phyloP scores from a whole-genome alignment of 108 stramenopile species.

The Fistulifera pelliculosa region DNA sequence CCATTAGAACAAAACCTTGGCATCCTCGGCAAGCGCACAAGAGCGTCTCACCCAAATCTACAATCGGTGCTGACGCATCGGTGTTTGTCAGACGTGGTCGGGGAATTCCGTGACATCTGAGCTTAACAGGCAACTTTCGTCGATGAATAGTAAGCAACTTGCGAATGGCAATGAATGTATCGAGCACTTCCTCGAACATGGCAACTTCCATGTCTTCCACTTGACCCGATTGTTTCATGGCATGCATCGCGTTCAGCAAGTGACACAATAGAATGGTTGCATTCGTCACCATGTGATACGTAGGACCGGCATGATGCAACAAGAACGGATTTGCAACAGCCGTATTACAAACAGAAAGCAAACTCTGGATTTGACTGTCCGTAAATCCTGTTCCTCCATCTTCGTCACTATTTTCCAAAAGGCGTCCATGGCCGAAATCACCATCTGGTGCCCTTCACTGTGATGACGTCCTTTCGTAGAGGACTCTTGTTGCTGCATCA shows the following conservation, averaged over 20 bases:
- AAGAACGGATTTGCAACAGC: slow-evolving; percentile 71
- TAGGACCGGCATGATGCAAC: slow-evolving; percentile 68
- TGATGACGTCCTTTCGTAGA: slow-evolving; percentile 25
- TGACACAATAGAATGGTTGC: slow-evolving; percentile 75
- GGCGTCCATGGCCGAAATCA: slow-evolving; percentile 74
- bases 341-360: slow-evolving; percentile 73
- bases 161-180: slow-evolving; percentile 65
- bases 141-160: slow-evolving; percentile 68
- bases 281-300: slow-evolving; percentile 82
- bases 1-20: slow-evolving; percentile 87
- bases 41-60: slow-evolving; percentile 73
- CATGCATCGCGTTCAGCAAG: slow-evolving; percentile 75
- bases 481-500: slow-evolving; percentile 66
- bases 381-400: slow-evolving; percentile 61
- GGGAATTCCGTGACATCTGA: slow-evolving; percentile 80
- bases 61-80: slow-evolving; percentile 42
- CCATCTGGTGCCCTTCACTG: slow-evolving; percentile 65
- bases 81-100: slow-evolving; percentile 37
- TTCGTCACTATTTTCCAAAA: slow-evolving; percentile 68
- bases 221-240: slow-evolving; percentile 26
- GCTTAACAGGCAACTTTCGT: slow-evolving; percentile 61
- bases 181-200: slow-evolving; percentile 74
- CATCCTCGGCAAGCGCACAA: slow-evolving; percentile 77
- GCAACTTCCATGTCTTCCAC: slow-evolving; percentile 49
- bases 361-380: slow-evolving; percentile 66